Percentiles rank a stretch among this genome's conserved stretches.
These are phyloP conservation scores for Trypanosoma brucei DNA, from an alignment of 208 protist genomes.

Conservation along the genomic window DNA sequence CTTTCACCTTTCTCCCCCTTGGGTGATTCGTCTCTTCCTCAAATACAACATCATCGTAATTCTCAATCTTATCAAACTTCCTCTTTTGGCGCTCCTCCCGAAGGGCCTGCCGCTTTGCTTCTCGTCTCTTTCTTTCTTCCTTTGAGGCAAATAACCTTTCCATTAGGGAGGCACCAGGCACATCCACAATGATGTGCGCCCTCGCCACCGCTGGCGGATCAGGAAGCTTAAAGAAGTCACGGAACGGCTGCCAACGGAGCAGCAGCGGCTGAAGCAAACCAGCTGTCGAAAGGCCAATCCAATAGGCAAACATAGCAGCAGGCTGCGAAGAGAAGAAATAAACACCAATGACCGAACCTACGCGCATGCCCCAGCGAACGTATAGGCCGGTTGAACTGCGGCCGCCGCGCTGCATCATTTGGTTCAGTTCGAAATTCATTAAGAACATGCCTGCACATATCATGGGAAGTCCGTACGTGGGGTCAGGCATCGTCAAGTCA, in stretches of 20 bases:
- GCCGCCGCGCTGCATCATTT: constrained; percentile 79
- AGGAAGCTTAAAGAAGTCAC: constrained; percentile 76
- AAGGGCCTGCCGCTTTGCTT: constrained; percentile 40
- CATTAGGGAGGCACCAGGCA: constrained; percentile 62
- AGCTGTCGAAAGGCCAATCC: constrained; percentile 78
- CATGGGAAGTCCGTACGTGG: constrained; percentile 65
- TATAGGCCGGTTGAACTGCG: constrained; percentile 73
- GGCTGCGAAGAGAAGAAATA: constrained; percentile 80
- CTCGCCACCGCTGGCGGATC: constrained; percentile 75
- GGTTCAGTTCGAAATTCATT: constrained; percentile 86
- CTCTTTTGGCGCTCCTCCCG: constrained; percentile 32
- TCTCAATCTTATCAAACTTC: constrained; percentile 62
- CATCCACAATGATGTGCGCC: constrained; percentile 54
- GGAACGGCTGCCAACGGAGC: constrained; percentile 82
- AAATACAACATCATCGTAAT: constrained; percentile 73
- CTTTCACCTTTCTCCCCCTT: not conserved
- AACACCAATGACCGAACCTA: constrained; percentile 53
- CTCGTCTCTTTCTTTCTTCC: constrained; percentile 46
- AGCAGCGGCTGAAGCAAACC: constrained; percentile 82
- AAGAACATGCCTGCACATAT: constrained; percentile 85
- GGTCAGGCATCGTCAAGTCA: constrained; percentile 86
- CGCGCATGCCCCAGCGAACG: constrained; percentile 73
- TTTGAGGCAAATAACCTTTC: constrained; percentile 67
- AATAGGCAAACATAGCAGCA: constrained; percentile 85
- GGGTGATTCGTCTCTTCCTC: constrained; percentile 25